Evolutionary conservation across 148 eudicot genomes (phyloP), one percentile per base, ranked within the genome.

Genomic region (Cornus suecica): DNA sequence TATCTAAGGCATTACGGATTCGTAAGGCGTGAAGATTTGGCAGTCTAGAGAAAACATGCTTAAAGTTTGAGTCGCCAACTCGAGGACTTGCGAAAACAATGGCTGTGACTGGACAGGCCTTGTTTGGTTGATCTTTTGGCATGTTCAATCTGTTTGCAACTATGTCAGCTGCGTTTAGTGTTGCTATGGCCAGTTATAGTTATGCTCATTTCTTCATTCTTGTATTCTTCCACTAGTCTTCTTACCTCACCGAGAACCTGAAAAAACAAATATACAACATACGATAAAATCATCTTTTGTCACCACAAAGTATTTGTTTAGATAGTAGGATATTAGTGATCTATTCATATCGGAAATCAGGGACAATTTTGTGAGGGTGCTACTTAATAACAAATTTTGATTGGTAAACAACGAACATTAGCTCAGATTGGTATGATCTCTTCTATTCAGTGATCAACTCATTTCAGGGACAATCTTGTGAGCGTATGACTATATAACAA

Each of bases 361-460:
- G n/a, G n/a, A n/a, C n/a, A n/a, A n/a, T n/a, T n/a, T n/a, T n/a
- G n/a, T n/a, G 84, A 93, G 0, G 83, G 84, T 2, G 98, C 91
- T 51, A 60, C 77, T 10, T 84, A 85, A 84, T 91, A 61, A 93
- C 56, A 58, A 93, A 77, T 37, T 76, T 65, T 0, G 88, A 76
- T n/a, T n/a, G n/a, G n/a, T n/a, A n/a, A n/a, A n/a, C n/a, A n/a
- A n/a, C n/a, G n/a, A n/a, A n/a, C n/a, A n/a, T n/a, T n/a, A 7
- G 83, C 92, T 2, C 88, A 77, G 31, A 88, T 91, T 28, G 75
- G 66, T 9, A 24, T 3, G 68, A 91, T 89, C 15, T 89, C 78
- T n/a, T n/a, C n/a, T n/a, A n/a, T n/a, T 8, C 89, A 80, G 71
- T 91, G 88, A 76, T 88, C 86, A 23, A 88, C 88, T 96, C 96